Evolutionary conservation across 805 yeast species (phyloP), one percentile per base, ranked within the genome.

Genomic region (Metschnikowia borealis): DNA sequence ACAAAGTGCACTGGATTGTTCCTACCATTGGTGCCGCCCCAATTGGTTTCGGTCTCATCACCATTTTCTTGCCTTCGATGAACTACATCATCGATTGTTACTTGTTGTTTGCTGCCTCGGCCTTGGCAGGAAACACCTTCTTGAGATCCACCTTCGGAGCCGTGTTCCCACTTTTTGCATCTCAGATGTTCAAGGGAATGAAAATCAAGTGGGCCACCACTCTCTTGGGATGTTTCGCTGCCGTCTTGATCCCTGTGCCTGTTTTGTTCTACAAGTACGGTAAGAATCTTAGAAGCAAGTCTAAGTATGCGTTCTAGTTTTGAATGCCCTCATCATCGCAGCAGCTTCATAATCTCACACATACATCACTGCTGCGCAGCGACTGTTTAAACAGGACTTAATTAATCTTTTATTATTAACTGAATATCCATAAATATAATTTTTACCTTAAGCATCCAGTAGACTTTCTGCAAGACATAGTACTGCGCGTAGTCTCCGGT

Each of bases 191-290:
- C 67, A 65, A 71, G 26, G 75, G 74, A 51, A 76, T 87, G 80
- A 87, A 88, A 35, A 76, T 76, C 32, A 82, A 86, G 58, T 87
- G 92, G 91, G 92, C 94, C 1, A 90, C 91, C 51, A 70, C 87
- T 29, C 63, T 87, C 23, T 62, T 88, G 38, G 90, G 90, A 14
- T 72, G 83, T 48, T 71, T 87, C 47, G 82, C 84, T 0, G 68
- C 73, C 2, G 73, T 69, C 1, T 62, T 88, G 69, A 66, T 79
- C 26, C 86, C 89, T 0, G 87, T 87, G 48, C 95, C 96, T 10
- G 61, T 87, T 50, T 62, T 83, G 44, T 85, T 87, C 62, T 72
- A 74, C 66, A 75, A 66, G 48, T 87, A 68, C 62, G 62, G 62
- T 18, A 49, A 73, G 55, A 45, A 52, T 38, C 70, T 85, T 43